Evolutionary conservation across 345 rosid species (phyloP), one percentile per base, ranked within the genome.

Genomic region (Erysimum cheiranthoides): DNA sequence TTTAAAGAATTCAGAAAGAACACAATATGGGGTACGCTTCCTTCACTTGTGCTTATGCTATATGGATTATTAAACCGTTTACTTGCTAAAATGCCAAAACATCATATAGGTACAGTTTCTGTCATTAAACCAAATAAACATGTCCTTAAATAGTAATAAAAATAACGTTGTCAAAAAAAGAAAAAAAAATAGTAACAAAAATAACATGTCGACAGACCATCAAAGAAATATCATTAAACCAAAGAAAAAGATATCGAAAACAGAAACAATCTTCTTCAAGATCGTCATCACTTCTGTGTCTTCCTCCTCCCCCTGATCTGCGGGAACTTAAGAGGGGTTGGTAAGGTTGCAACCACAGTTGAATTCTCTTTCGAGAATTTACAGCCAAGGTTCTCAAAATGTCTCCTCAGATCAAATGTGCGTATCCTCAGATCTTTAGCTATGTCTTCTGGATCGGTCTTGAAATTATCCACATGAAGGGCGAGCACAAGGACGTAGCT

Each of bases 401-500:
- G 90, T 31, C 12, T 53, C 74, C 95, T 85, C 74, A 90, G 49
- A 6, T 14, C 71, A 14, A 85, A 50, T 3, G 60, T 31, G 40
- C 85, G 82, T 77, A 84, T 79, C 81, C 87, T 85, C 58, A 92
- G 88, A 77, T 95, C 97, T 76, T 78, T 87, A 3, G 91, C 88
- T 40, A 92, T 87, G 79, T 95, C 98, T 5, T 73, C 61, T 0
- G 87, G 90, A 75, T 83, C 79, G 6, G 89, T 86, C 76, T 45
- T 80, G 78, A 92, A 95, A 51, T 73, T 64, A 76, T 95, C 98
- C 18, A 83, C 96, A 60, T 89, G 85, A 32, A 95, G 82, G 38
- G 87, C 53, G n/a, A 95, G 93, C 65, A 92, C 96, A 63, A 92
- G 76, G 27, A 88, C 87, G 36, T 89, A 89, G 83, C 98, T 90